Base-by-base conservation (phyloP, 2,329 filamentous ascomycete species). In the Beauveria varroae region DNA sequence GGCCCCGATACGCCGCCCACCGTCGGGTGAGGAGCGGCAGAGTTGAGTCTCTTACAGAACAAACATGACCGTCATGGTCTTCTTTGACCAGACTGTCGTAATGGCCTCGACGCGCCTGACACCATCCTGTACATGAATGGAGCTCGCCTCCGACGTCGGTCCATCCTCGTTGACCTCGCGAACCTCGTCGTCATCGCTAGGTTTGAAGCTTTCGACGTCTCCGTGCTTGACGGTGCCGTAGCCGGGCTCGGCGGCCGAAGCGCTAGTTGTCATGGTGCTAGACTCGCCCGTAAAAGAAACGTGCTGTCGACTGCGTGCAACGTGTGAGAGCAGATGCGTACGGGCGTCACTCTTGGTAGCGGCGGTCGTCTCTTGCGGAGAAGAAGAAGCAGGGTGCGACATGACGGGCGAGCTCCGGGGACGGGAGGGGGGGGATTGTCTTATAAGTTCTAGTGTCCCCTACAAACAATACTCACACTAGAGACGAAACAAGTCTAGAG, bases 41-140 rank as follows among this genome's bases (percentile, higher is more conserved):
- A 30, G 14, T 10, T n/a, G 47, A 16, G 18, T 30, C 10, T 67
- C 73, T 65, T 66, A 77, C 76, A 77, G 66, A 34, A 67, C 65
- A 61, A 76, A 77, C 60, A 73, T 74, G 57, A 68, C 56, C 65
- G 70, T 69, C 53, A 76, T 64, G 14, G 71, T 69, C 62, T 73
- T 71, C 57, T 64, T 69, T 20, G 69, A 71, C 75, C 75, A 77
- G 28, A 76, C 71, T 1, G 67, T 66, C 10, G 75, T 76, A 63
- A 75, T 68, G 9, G 75, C 75, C 65, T 76, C 73, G 47, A 74
- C 73, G 22, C 66, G 66, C 62, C 70, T 68, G 22, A 77, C 74
- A 64, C 75, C 75, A 10, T 70, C 69, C 60, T 75, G 74, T 63
- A 71, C 69, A 51, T 69, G 61, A 18, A 66, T 61, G 4, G 67